Evolutionary conservation across 441 rosid genomes (phyloP), one percentile per base, ranked within the genome.

Genomic region (Syzygium malaccense): DNA sequence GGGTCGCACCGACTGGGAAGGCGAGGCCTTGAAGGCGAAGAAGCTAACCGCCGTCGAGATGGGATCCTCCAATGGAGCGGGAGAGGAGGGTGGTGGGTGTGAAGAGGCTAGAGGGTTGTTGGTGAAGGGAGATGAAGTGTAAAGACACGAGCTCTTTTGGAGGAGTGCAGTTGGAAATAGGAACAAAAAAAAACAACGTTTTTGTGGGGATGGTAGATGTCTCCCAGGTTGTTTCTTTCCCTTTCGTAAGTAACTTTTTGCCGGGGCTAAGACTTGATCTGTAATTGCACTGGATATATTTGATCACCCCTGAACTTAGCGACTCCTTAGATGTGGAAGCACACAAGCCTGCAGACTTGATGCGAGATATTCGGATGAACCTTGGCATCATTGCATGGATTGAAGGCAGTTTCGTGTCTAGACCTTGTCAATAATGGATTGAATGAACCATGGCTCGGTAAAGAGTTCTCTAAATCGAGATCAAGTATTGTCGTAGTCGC

Each of bases 1-100:
- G 93, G 90, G 87, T 1, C 88, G 93, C 53, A 96, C 98, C 1
- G 98, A 98, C 68, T 98, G 99, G 99, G 98, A 96, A 88, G 95
- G 91, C 0, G 99, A 98, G 92, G 98, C 97, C 23, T 60, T 90
- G 85, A 95, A 91, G 91, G 97, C 99, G 3, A 95, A 86, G 94
- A 93, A 93, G 85, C 91, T 94, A 19, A 92, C 95, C 2, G 88
- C 92, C 90, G 83, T 94, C 88, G 98, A 95, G 89, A 88, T 96
- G 93, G 89, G 91, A 41, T 53, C 90, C 58, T 83, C 91, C 78
- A 71, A 85, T 20, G 91, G 20, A 30, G 87, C 8, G 68, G 93
- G 75, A 89, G 87, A 45, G 33, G 62, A 89, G 23, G 89, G 49
- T 19, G 90, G 83, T 32, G 86, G 54, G 10, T 90, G 71, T 4